Evolutionary conservation across 2,329 filamentous ascomycete species (phyloP).

Genomic region (Dactylellina cionopaga): DNA sequence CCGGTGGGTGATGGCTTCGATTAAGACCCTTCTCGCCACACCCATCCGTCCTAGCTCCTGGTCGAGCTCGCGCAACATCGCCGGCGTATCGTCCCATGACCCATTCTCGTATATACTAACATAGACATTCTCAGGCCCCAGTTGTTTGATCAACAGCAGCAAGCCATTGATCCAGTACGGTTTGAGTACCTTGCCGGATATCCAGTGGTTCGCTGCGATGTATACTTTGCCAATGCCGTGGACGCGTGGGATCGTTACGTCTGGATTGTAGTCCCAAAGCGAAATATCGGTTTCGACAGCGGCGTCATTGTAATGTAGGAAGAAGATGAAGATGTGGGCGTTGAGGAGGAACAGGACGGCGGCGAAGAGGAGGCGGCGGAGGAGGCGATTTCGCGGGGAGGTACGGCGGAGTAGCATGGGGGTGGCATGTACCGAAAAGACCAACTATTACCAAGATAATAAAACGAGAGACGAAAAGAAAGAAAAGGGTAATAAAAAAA

Average conservation of each 20-base stretch:
- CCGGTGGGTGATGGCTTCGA: constrained; percentile 70
- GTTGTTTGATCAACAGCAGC: constrained; percentile 66
- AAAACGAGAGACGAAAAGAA: neutral
- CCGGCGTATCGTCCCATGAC: constrained; percentile 75
- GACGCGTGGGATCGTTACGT: constrained; percentile 24
- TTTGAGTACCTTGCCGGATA: constrained; percentile 70
- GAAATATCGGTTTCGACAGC: constrained; percentile 1
- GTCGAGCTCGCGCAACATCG: constrained; percentile 69
- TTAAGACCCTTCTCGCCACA: constrained; percentile 67
- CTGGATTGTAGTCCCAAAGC: constrained; percentile 36
- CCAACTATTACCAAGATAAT: neutral
- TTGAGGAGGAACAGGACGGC: constrained; percentile 27
- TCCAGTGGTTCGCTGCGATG: constrained; percentile 77
- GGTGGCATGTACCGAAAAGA: neutral
- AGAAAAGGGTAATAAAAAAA: neutral
- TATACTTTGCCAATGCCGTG: constrained; percentile 63
- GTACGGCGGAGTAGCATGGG: constrained; percentile 46
- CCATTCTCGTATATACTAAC: constrained; percentile 76
- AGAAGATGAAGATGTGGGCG: constrained; percentile 40
- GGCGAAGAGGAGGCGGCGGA: constrained; percentile 44
- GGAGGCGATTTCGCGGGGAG: constrained; percentile 36
- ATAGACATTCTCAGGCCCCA: constrained; percentile 74
- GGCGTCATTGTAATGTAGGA: constrained; percentile 8
- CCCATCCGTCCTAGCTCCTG: constrained; percentile 65
- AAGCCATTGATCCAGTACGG: constrained; percentile 72